Conservation (phyloP, 768 basidiomycete genomes). For the Hygrophorus pudorinus region DNA sequence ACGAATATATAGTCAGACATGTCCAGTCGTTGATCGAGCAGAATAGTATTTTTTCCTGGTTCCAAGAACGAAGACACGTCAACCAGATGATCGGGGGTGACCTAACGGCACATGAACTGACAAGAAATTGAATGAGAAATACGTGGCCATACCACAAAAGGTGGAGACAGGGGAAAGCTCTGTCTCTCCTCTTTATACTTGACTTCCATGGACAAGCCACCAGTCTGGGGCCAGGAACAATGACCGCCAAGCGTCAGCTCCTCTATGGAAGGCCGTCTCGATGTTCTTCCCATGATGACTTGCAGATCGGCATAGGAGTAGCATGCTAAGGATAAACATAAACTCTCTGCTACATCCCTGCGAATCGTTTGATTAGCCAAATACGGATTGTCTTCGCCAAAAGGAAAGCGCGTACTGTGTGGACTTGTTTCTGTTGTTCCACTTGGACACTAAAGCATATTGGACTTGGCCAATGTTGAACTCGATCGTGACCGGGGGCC, state of each 20-base stretch:
- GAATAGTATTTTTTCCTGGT: constrained; percentile 31
- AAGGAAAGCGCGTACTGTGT: constrained; percentile 21
- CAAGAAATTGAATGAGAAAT: not conserved
- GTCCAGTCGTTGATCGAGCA: constrained; percentile 32
- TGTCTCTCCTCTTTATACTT: constrained; percentile 18
- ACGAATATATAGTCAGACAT: constrained; percentile 36
- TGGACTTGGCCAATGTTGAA: constrained; percentile 15
- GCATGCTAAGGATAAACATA: constrained; percentile 38
- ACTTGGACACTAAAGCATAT: constrained; percentile 20
- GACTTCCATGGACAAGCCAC: constrained; percentile 25
- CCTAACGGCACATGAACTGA: constrained; percentile 17
- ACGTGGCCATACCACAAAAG: constrained; percentile 23
- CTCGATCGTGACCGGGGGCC: constrained; percentile 13
- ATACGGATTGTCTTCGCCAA: not conserved
- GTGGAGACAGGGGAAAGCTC: constrained; percentile 31
- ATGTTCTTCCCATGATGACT: constrained; percentile 9
- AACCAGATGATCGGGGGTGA: constrained; percentile 37
- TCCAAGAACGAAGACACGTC: constrained; percentile 39
- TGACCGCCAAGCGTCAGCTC: constrained; percentile 16
- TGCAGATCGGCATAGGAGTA: constrained; percentile 23
- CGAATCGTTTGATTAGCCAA: not conserved
- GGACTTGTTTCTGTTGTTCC: constrained; percentile 27
- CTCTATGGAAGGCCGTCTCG: constrained; percentile 11
- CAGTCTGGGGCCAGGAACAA: constrained; percentile 35
- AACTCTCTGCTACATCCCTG: constrained; percentile 24